A percentile compares a stretch with the other conserved stretches of the same genome.
These are phyloP conservation scores for Malassezia nana DNA, from an alignment of 1,284 basidiomycete genomes.

Conservation along the genomic window DNA sequence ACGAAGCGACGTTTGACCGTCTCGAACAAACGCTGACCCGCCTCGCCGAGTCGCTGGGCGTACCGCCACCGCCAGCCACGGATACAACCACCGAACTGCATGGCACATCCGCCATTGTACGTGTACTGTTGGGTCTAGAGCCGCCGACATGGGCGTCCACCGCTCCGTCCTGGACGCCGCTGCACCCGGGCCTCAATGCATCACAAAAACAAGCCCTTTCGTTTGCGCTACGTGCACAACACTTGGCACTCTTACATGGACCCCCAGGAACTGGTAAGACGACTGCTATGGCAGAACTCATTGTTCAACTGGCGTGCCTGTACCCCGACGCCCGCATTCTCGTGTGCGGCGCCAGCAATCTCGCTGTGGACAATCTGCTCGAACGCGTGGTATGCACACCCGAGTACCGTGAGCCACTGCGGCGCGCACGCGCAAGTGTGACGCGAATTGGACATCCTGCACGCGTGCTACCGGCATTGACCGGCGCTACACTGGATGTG, in stretches of 20 bases:
- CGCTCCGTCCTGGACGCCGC: slow-evolving; percentile 52
- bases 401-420: slow-evolving; percentile 25
- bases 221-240: slow-evolving; percentile 61
- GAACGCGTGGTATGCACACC: slow-evolving; percentile 29
- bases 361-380: slow-evolving; percentile 60
- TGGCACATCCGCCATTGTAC: slow-evolving; percentile 29
- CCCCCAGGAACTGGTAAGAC: slow-evolving; percentile 60
- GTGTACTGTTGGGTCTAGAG: slow-evolving; percentile 21
- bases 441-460: slow-evolving; percentile 60
- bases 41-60: slow-evolving; percentile 23
- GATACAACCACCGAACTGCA: slow-evolving; percentile 7
- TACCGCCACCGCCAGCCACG: slow-evolving; percentile 3
- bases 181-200: slow-evolving; percentile 65
- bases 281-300: slow-evolving; percentile 51
- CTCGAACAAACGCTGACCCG: slow-evolving; percentile 26
- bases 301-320: slow-evolving; percentile 35
- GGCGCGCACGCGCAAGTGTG: slow-evolving; percentile 22
- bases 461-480: slow-evolving; percentile 67
- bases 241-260: slow-evolving; percentile 88
- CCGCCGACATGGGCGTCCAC: slow-evolving; percentile 25
- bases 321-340: slow-evolving; percentile 53
- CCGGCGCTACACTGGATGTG: slow-evolving; percentile 75
- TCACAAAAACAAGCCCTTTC: slow-evolving; percentile 72
- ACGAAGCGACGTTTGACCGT: slow-evolving; percentile 80
- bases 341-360: slow-evolving; percentile 80